phyloP scores from a whole-genome alignment of 1,139 yeast genomes.

The Arxiozyma heterogenica region DNA sequence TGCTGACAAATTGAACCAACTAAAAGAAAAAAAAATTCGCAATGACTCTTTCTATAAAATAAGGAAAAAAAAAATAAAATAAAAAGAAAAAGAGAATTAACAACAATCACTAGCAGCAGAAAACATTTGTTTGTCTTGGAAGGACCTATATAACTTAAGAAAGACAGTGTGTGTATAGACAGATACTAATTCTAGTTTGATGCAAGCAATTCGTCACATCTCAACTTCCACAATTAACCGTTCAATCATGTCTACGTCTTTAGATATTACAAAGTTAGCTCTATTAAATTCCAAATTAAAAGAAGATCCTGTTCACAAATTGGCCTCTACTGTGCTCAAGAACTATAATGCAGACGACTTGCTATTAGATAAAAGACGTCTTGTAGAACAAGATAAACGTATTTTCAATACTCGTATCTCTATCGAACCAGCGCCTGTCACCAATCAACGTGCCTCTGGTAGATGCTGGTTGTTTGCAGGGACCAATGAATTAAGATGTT shows the following conservation, averaged over 20 bases:
- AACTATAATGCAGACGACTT: slow-evolving; percentile 32
- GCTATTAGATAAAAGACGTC: slow-evolving; percentile 28
- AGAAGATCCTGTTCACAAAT: slow-evolving; percentile 29
- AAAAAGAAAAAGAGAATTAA: too few species aligned
- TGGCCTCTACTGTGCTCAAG: slow-evolving; percentile 36
- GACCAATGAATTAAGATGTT: slow-evolving; percentile 58
- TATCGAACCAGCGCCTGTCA: slow-evolving; percentile 59
- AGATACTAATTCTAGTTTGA: not conserved
- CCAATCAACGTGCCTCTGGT: slow-evolving; percentile 67
- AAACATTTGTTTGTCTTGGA: too few species aligned
- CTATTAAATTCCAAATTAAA: slow-evolving; percentile 31
- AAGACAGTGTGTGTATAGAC: not conserved
- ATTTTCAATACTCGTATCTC: slow-evolving; percentile 53
- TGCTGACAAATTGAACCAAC: not conserved
- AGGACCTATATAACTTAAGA: too few species aligned
- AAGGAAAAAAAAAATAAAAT: too few species aligned
- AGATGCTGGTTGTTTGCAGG: slow-evolving; percentile 87
- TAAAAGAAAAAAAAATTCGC: not conserved
- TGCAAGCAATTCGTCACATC: not conserved
- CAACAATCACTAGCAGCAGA: too few species aligned
- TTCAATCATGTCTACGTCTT: slow-evolving; percentile 8
- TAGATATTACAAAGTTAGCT: slow-evolving; percentile 22
- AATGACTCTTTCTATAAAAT: too few species aligned
- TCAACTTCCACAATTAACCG: not conserved
- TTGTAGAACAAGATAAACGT: slow-evolving; percentile 18